Conservation (phyloP, 257 asterid species). For the Solanum pennellii region DNA sequence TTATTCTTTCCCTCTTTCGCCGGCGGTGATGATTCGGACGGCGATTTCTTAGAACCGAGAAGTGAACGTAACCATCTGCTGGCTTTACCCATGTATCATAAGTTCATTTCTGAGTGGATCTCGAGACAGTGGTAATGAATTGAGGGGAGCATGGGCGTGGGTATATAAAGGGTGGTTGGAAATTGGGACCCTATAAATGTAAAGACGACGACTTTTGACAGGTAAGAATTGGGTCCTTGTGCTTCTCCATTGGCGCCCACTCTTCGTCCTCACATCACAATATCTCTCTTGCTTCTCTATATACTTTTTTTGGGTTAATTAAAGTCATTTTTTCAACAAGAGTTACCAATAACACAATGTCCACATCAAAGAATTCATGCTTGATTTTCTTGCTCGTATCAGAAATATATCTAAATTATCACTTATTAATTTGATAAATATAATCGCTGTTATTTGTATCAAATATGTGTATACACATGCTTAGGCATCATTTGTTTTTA, state of each 20-base stretch:
- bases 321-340: not conserved
- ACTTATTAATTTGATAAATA: too few relatives aligned
- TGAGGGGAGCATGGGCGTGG: constrained; percentile 4
- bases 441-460: too few relatives aligned
- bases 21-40: constrained; percentile 14
- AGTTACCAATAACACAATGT: not conserved
- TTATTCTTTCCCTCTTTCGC: constrained; percentile 2
- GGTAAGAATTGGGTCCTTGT: constrained; percentile 23
- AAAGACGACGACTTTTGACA: constrained; percentile 41
- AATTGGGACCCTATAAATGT: constrained; percentile 21
- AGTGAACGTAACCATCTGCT: constrained; percentile 57
- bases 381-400: not conserved
- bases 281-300: not conserved
- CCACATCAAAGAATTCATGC: not conserved
- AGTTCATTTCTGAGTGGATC: not conserved
- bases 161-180: constrained; percentile 22
- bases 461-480: too few relatives aligned
- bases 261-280: not conserved
- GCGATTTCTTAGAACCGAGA: constrained; percentile 26
- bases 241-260: constrained; percentile 1
- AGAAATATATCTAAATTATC: too few relatives aligned
- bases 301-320: not conserved
- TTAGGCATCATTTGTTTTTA: too few relatives aligned
- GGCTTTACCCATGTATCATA: constrained; percentile 66
- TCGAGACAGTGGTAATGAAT: not conserved